Percentiles rank a stretch among this genome's conserved stretches.
phyloP scores from a whole-genome alignment of 106 monocot genomes.

The Iris macrosiphon region DNA sequence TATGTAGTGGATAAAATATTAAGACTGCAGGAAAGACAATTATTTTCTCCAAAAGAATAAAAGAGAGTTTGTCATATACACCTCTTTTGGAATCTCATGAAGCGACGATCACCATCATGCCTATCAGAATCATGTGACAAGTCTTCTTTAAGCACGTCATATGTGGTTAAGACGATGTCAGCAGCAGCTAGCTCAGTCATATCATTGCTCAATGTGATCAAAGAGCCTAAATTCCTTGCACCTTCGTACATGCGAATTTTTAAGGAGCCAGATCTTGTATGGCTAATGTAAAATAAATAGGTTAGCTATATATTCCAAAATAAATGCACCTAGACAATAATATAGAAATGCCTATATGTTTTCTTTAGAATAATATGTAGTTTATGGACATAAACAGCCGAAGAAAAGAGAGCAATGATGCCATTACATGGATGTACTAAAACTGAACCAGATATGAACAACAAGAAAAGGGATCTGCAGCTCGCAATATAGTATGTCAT shows the following conservation, averaged over 20 bases:
- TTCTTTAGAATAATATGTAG: neutral
- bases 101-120: conserved; percentile 79
- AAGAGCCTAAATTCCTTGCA: conserved; percentile 44
- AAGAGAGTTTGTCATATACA: no score
- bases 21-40: no score
- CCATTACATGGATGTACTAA: no score
- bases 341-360: neutral
- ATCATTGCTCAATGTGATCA: conserved; percentile 25
- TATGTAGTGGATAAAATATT: no score
- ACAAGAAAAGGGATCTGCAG: neutral
- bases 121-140: conserved; percentile 96
- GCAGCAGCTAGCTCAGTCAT: conserved; percentile 48
- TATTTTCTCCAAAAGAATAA: no score
- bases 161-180: conserved; percentile 92
- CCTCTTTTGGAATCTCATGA: conserved; percentile 92
- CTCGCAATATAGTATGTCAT: neutral
- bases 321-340: conserved; percentile 3
- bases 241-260: conserved; percentile 92
- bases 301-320: conserved; percentile 10
- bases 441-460: neutral
- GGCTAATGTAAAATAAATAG: conserved; percentile 36
- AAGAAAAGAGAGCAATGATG: no score
- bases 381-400: no score
- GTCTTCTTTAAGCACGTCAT: conserved; percentile 93
- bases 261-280: conserved; percentile 75